Base-by-base conservation (phyloP, 2,329 filamentous ascomycete genomes). In the Arthroderma uncinatum region DNA sequence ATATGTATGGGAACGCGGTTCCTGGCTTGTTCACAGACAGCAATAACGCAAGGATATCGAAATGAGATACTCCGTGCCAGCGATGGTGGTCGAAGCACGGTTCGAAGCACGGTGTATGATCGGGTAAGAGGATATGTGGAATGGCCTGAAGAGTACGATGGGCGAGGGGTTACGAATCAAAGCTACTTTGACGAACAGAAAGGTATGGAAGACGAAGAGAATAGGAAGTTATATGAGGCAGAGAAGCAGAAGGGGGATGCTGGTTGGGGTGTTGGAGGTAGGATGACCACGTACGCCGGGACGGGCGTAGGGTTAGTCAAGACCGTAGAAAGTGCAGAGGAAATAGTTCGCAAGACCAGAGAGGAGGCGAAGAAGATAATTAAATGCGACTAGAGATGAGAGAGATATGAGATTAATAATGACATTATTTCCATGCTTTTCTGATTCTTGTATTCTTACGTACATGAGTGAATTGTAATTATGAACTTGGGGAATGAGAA, bases 1-100 rank as follows among this genome's bases (percentile, higher is more conserved):
- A 74, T 78, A 0, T 80, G 76, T 0, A 75, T 87, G 73, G 85
- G 85, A 0, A 87, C 84, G 0, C 75, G 82, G 6, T 83, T 85
- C 57, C 74, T 87, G 0, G 82, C 81, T 0, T 66, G 70, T 2
- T 62, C 64, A 0, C 79, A 82, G 64, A 74, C 77, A 1, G 71
- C 68, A 30, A 73, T 82, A 25, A 64, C 76, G 1, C 67, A 67
- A 37, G 79, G 78, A 0, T 82, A 82, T 61, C 72, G 71, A 61
- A 60, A 73, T 2, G 78, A 77, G 56, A 69, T 82, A 0, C 56
- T 82, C 1, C 64, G 71, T 4, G 75, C 74, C 0, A 68, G 60
- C 1, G 80, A 82, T 64, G 80, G 80, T 0, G 80, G 79, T 0
- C 65, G 73, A 30, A 74, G 61, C 28, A 82, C 79, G 0, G 72